Evolutionary conservation across 225 moss, liverwort and hornwort genomes (phyloP).

Genomic region (Pseudoscleropodium purum): DNA sequence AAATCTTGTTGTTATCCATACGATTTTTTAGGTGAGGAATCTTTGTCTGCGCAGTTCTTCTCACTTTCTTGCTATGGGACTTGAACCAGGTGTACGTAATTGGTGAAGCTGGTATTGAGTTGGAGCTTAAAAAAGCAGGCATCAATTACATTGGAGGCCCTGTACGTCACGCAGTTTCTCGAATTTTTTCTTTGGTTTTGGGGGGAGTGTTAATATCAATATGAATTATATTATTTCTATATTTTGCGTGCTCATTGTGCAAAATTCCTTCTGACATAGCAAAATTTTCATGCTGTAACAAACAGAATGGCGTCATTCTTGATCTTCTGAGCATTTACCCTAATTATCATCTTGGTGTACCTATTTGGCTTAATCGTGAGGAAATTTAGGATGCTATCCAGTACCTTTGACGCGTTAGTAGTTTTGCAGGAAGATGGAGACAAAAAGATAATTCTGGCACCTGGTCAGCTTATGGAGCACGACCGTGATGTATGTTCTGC

Average conservation of each 20-base stretch:
- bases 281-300: not conserved
- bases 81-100: slow-evolving; percentile 60
- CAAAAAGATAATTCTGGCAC: slow-evolving; percentile 69
- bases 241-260: not conserved
- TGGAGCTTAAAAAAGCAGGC: slow-evolving; percentile 78
- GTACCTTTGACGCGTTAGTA: not conserved
- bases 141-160: slow-evolving; percentile 77
- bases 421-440: slow-evolving; percentile 78
- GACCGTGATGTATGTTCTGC: slow-evolving; percentile 49
- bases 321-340: not conserved
- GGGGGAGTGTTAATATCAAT: not conserved
- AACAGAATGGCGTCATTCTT: not conserved
- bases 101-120: slow-evolving; percentile 50
- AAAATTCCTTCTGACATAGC: not conserved
- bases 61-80: not conserved
- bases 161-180: slow-evolving; percentile 25
- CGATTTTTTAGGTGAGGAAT: not conserved
- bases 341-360: not conserved
- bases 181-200: not conserved
- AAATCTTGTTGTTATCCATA: not conserved
- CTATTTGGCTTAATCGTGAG: not conserved
- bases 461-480: slow-evolving; percentile 87
- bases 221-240: not conserved
- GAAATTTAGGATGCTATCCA: not conserved
- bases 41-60: not conserved